Conservation (phyloP, 23 red algal genomes). For the Chondrus crispus region DNA sequence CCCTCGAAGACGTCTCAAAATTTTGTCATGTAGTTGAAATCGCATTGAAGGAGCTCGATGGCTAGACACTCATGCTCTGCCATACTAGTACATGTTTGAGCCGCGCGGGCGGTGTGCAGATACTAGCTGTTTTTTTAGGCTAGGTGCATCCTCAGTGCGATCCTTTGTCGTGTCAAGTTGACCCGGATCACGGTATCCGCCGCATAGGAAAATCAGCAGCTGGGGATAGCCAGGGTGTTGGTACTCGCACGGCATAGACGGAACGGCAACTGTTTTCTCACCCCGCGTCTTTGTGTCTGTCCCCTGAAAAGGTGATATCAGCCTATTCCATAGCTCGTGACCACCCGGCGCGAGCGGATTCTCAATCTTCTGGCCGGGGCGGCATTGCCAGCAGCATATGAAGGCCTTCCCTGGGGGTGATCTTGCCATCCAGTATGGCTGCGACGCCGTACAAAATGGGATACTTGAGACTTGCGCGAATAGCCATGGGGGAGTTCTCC, state of each 20-base stretch:
- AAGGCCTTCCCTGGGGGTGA: constrained; percentile 82
- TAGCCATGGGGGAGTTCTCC: constrained; percentile 44
- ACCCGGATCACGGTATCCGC: background rate
- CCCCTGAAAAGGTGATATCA: background rate
- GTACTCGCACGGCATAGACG: background rate
- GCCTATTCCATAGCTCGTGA: background rate
- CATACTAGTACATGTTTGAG: too few species aligned
- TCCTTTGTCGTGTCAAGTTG: background rate
- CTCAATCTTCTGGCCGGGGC: constrained; percentile 80
- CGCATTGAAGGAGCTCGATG: too few species aligned
- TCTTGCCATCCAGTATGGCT: constrained; percentile 79
- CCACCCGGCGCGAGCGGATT: background rate
- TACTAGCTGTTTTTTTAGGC: too few species aligned
- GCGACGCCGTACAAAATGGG: constrained; percentile 87
- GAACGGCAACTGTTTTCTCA: background rate
- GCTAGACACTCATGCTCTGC: too few species aligned
- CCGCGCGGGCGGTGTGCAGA: too few species aligned
- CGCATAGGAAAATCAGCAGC: background rate
- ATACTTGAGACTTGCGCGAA: constrained; percentile 70
- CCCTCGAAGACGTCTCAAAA: too few species aligned
- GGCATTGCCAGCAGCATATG: constrained; percentile 91
- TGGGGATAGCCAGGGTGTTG: background rate
- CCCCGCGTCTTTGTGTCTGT: background rate
- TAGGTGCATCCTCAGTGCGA: too few species aligned
- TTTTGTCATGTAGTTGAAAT: too few species aligned